These are phyloP conservation scores for Saccharomycopsis crataegensis DNA, from an alignment of 1,139 yeast species.

Conservation along the genomic window DNA sequence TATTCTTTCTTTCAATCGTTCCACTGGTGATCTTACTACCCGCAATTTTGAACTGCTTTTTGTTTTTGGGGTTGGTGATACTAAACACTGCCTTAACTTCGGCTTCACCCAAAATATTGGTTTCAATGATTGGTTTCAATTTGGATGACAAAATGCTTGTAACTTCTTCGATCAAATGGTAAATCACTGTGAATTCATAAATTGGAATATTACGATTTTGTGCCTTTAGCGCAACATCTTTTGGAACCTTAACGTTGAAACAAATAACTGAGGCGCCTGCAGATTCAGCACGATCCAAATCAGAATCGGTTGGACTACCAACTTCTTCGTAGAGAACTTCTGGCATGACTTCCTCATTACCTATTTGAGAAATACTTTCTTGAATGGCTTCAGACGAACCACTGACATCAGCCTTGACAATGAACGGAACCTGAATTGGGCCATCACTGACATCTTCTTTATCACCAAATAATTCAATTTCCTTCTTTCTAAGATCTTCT, in stretches of 20 bases:
- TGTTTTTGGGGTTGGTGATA: slow-evolving; percentile 44
- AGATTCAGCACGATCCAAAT: slow-evolving; percentile 72
- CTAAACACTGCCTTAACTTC: slow-evolving; percentile 66
- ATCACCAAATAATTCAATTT: slow-evolving; percentile 20
- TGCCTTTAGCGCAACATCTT: slow-evolving; percentile 56
- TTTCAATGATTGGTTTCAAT: slow-evolving; percentile 62
- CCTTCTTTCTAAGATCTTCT: slow-evolving; percentile 28
- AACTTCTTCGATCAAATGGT: slow-evolving; percentile 81
- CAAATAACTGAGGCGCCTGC: slow-evolving; percentile 69
- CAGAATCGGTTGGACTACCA: slow-evolving; percentile 80
- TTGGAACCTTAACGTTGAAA: slow-evolving; percentile 69
- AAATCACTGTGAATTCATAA: slow-evolving; percentile 69
- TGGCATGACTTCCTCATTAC: slow-evolving; percentile 77
- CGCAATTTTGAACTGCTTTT: slow-evolving; percentile 57
- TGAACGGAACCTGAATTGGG: slow-evolving; percentile 43
- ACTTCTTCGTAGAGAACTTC: slow-evolving; percentile 67
- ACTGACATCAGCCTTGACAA: slow-evolving; percentile 84
- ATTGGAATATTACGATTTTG: slow-evolving; percentile 52
- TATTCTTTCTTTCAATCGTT: slow-evolving; percentile 47
- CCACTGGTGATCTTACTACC: slow-evolving; percentile 87
- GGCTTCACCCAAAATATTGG: slow-evolving; percentile 61
- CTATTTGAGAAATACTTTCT: slow-evolving; percentile 73
- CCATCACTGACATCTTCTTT: slow-evolving; percentile 23
- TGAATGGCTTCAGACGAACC: slow-evolving; percentile 59
- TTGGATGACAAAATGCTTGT: slow-evolving; percentile 53